phyloP scores from a whole-genome alignment of 352 stramenopile species.

The Pythium biforme region DNA sequence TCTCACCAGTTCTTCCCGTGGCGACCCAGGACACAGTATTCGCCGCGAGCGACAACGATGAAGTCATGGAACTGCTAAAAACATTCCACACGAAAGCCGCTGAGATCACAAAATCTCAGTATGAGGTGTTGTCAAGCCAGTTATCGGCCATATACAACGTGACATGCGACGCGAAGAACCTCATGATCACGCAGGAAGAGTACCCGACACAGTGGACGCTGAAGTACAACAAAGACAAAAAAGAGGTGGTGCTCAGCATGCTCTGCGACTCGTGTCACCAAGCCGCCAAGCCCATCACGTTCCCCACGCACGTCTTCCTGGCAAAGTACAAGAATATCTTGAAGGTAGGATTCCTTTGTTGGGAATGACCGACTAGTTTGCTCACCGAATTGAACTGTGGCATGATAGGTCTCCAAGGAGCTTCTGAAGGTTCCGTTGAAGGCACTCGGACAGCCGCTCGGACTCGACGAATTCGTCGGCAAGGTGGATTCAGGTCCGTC shows the following conservation, averaged over 20 bases:
- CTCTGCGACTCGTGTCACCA: conserved; percentile 11
- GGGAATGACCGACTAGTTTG: conserved; percentile 6
- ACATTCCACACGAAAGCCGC: too few species aligned
- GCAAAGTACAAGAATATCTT: conserved; percentile 7
- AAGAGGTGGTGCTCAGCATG: not conserved
- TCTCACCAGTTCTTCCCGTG: too few species aligned
- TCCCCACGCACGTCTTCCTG: conserved; percentile 4
- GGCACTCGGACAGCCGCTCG: not conserved
- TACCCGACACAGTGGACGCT: conserved; percentile 15
- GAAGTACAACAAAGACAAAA: conserved; percentile 3
- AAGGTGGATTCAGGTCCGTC: conserved; percentile 11
- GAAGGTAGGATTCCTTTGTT: conserved; percentile 7
- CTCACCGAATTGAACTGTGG: conserved; percentile 8
- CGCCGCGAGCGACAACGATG: too few species aligned
- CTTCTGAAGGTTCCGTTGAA: not conserved
- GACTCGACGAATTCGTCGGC: conserved; percentile 1
- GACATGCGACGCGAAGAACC: conserved; percentile 11
- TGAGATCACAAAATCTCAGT: too few species aligned
- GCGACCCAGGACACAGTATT: too few species aligned
- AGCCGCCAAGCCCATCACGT: conserved; percentile 8
- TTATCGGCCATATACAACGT: conserved; percentile 3
- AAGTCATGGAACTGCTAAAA: too few species aligned
- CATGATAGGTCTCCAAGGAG: conserved; percentile 9
- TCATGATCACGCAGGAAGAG: not conserved
- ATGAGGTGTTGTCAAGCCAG: too few species aligned